Evolutionary conservation across 768 basidiomycete genomes (phyloP), one percentile per base, ranked within the genome.

Genomic region (Dioszegia crocea): DNA sequence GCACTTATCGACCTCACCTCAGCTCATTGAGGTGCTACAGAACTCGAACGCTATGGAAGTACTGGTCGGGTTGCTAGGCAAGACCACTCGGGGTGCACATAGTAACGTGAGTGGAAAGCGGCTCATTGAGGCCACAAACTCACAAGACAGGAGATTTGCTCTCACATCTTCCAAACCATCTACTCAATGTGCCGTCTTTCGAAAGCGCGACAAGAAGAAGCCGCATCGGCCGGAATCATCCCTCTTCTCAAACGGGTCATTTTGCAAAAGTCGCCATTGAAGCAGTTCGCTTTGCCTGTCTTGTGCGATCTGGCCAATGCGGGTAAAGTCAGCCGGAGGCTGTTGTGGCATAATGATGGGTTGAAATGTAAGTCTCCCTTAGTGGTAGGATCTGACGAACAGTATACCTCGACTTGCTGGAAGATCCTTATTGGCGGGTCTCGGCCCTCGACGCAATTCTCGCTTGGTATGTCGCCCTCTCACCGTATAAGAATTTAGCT

Each of bases 251-350:
- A 91, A 76, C 85, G 86, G 4, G 88, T 97, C 54, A 90, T 96
- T 64, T 84, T 86, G 71, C 86, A 85, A 5, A 88, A 84, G 60
- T 96, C 93, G 9, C 94, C 92, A 0, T 82, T 98, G 71, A 94
- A 91, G 76, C 93, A 99, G 69, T 97, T 99, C 70, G 96, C 94
- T 0, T 80, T 99, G 36, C 94, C 96, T 0, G 93, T 99, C 63
- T 81, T 99, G 3, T 98, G 94, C 77, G 96, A 99, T 73, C 83
- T 98, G 43, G 91, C 93, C 0, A 89, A 88, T 75, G 91, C 94
- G 3, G 89, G 92, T 47, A 97, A 97, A 81, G 89, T 86, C 57
- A 92, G 91, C 70, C 83, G 96, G 40, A 87, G 85, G 41, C 69
- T 93, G 44, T 79, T 97, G 56, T 94, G 94, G 94, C 89, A 94